Percentiles rank a stretch among this genome's conserved stretches.
phyloP scores from a whole-genome alignment of 345 rosid genomes.

The Brassica rapa region DNA sequence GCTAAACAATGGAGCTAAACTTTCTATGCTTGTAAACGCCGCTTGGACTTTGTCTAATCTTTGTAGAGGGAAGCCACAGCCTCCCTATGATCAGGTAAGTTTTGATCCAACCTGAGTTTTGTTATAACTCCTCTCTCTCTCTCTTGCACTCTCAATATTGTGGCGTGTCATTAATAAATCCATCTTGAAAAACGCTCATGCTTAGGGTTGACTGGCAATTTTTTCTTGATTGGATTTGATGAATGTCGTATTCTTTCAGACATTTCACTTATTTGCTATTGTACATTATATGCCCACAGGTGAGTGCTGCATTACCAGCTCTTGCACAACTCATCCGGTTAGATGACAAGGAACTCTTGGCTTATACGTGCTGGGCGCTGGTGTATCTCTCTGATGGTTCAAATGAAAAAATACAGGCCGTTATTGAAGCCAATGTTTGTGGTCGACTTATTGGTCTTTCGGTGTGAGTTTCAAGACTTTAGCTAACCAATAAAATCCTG shows the following conservation, averaged over 20 bases:
- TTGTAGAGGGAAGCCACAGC: conserved; percentile 84
- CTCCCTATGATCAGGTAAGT: conserved; percentile 75
- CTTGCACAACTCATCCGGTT: conserved; percentile 65
- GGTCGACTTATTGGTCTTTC: conserved; percentile 77
- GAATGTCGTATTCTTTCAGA: conserved; percentile 10
- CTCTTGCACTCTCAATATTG: background rate
- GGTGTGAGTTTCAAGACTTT: conserved; percentile 49
- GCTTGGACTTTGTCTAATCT: conserved; percentile 51
- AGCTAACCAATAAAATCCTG: conserved; percentile 17
- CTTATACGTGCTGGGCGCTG: conserved; percentile 77
- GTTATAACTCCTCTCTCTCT: background rate
- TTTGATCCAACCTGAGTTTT: conserved; percentile 9
- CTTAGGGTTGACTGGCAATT: background rate
- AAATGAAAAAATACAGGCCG: conserved; percentile 73
- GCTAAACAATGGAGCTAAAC: conserved; percentile 26
- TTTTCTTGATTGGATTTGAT: background rate
- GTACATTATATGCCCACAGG: conserved; percentile 43
- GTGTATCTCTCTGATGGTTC: conserved; percentile 58
- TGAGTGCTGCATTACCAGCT: conserved; percentile 71
- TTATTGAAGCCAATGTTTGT: conserved; percentile 75
- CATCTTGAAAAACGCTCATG: background rate
- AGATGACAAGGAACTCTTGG: conserved; percentile 74
- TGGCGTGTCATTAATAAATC: background rate
- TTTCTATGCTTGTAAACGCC: conserved; percentile 40
- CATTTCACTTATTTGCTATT: background rate